Evolutionary conservation across 2,329 filamentous ascomycete genomes (phyloP).

Genomic region (Ambrosiella beaveri): DNA sequence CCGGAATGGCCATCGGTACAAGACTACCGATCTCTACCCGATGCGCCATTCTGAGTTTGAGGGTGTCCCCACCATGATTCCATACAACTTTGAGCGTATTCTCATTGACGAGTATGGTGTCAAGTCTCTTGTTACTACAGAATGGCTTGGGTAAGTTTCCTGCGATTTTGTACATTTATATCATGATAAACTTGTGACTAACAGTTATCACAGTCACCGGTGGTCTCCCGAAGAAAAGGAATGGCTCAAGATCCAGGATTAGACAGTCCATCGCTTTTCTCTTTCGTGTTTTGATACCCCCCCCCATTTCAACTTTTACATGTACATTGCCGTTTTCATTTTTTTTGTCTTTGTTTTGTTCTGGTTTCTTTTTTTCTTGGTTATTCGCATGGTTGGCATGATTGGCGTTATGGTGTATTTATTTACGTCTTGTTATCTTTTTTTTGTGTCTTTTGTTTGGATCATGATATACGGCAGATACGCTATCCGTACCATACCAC

Average conservation of each 20-base stretch:
- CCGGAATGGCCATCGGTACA: conserved; percentile 64
- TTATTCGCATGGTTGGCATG: no score
- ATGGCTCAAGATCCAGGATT: conserved; percentile 33
- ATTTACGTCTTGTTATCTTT: no score
- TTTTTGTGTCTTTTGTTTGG: no score
- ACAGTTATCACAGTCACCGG: conserved; percentile 29
- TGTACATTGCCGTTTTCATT: neutral
- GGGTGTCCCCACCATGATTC: conserved; percentile 51
- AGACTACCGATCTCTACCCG: conserved; percentile 55
- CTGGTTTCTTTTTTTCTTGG: neutral
- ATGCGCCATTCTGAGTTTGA: conserved; percentile 59
- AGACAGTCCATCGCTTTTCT: neutral
- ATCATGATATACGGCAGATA: no score
- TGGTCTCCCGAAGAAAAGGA: conserved; percentile 41
- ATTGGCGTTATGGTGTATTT: no score
- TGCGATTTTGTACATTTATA: neutral
- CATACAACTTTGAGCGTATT: conserved; percentile 49
- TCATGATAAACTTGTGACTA: neutral
- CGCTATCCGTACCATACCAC: no score
- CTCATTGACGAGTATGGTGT: conserved; percentile 47
- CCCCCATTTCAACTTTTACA: neutral
- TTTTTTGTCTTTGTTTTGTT: neutral
- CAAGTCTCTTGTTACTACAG: conserved; percentile 41
- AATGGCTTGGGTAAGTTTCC: conserved; percentile 41
- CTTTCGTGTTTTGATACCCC: neutral